A percentile compares a stretch with the other conserved stretches of the same genome.
Evolutionary conservation across 2,329 filamentous ascomycete genomes (phyloP).

Genomic region (Trichoderma atrobrunneum): DNA sequence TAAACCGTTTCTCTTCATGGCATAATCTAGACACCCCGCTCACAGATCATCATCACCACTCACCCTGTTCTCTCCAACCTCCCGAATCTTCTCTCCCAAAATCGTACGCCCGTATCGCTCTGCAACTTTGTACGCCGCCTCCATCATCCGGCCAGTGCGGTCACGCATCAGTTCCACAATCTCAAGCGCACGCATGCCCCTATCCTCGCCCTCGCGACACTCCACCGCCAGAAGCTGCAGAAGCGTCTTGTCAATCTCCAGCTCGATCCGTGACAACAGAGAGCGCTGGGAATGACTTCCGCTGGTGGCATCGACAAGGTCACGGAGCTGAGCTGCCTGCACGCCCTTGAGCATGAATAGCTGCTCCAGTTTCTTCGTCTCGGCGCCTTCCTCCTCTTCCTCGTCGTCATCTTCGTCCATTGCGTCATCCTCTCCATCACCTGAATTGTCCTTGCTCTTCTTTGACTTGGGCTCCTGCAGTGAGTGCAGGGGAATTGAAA

Average conservation of each 20-base stretch:
- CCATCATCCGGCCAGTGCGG: slow-evolving; percentile 81
- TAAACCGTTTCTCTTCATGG: not conserved
- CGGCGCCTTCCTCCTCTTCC: slow-evolving; percentile 36
- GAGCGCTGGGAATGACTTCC: slow-evolving; percentile 57
- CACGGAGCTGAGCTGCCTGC: slow-evolving; percentile 69
- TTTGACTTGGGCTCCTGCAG: slow-evolving; percentile 37
- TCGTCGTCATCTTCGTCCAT: slow-evolving; percentile 28
- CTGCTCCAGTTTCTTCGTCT: slow-evolving; percentile 71
- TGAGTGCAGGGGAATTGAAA: slow-evolving; percentile 75
- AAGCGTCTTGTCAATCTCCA: slow-evolving; percentile 86
- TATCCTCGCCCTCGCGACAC: slow-evolving; percentile 88
- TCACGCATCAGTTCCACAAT: slow-evolving; percentile 84
- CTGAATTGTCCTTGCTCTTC: slow-evolving; percentile 27
- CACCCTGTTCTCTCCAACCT: slow-evolving; percentile 70
- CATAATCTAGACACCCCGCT: not conserved
- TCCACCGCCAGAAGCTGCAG: slow-evolving; percentile 86
- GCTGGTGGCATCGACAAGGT: slow-evolving; percentile 67
- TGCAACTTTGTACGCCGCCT: slow-evolving; percentile 87
- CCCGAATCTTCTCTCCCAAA: slow-evolving; percentile 85
- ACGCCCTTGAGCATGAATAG: slow-evolving; percentile 73
- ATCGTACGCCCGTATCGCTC: slow-evolving; percentile 77
- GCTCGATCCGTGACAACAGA: slow-evolving; percentile 67
- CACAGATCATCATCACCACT: slow-evolving; percentile 50
- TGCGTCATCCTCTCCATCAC: slow-evolving; percentile 25
- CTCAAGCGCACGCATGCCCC: slow-evolving; percentile 92